phyloP scores from a whole-genome alignment of 768 basidiomycete species.

The Exsudoporus frostii region DNA sequence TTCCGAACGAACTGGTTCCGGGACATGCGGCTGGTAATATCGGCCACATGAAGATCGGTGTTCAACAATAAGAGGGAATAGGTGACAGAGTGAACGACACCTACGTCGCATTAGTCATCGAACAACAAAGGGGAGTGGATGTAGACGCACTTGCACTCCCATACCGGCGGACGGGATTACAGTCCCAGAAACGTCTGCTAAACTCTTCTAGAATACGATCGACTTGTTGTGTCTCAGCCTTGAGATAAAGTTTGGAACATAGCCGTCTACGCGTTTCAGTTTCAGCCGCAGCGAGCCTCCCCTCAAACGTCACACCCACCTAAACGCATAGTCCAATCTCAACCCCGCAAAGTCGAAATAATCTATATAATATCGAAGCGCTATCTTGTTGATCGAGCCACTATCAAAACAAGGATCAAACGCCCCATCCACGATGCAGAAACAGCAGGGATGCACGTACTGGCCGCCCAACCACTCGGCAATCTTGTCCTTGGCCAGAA shows the following conservation, averaged over 20 bases:
- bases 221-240: constrained; percentile 96
- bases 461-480: constrained; percentile 93
- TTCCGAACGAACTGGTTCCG: constrained; percentile 89
- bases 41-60: constrained; percentile 96
- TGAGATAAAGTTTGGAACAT: constrained; percentile 89
- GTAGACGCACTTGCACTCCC: constrained; percentile 73
- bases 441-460: constrained; percentile 50
- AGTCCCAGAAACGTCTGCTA: constrained; percentile 86
- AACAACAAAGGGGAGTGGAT: neutral
- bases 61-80: constrained; percentile 93
- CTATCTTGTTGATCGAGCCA: constrained; percentile 68
- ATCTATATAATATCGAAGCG: constrained; percentile 78
- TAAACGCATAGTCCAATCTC: constrained; percentile 85
- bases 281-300: neutral
- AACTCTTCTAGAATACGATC: constrained; percentile 95
- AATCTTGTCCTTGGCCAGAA: constrained; percentile 80
- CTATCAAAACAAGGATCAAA: constrained; percentile 38
- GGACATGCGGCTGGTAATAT: constrained; percentile 86
- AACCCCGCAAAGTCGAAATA: constrained; percentile 84
- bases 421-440: neutral
- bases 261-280: constrained; percentile 52
- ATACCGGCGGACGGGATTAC: constrained; percentile 78
- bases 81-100: constrained; percentile 91
- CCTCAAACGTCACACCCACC: constrained; percentile 43
- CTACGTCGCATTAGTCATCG: constrained; percentile 36